Evolutionary conservation across 2,329 filamentous ascomycete species (phyloP), one percentile per base, ranked within the genome.

Genomic region (Trichoderma koningiopsis): DNA sequence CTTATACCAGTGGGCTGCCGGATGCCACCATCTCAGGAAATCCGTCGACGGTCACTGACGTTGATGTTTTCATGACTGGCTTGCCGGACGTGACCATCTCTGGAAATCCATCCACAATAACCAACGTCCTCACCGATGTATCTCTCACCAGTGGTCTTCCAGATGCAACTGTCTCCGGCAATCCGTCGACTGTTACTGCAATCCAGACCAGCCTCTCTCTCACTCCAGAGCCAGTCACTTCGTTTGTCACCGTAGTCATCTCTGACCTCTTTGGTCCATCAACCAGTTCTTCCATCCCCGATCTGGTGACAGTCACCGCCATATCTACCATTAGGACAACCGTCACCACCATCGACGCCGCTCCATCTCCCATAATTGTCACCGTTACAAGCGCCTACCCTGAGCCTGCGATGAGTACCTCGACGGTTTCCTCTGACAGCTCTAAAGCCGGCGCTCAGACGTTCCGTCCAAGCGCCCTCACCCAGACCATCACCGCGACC

Each of bases 21-120:
- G 78, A 79, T 68, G 78, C 74, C 49, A 78, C 76, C 27, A 72
- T 81, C 37, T 73, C 78, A 16, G 78, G 75, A 4, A 73, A 74
- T 43, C 75, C 78, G 2, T 74, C 71, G 1, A 81, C 79, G 6
- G 72, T 79, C 40, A 80, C 77, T 14, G 65, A 76, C 31, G 31
- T 75, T 33, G 74, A 74, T 29, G 72, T 72, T 58, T 76, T 72
- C 13, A 40, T 76, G 59, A 77, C 75, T 8, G 74, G 72, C 16
- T 69, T 73, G 4, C 72, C 74, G 4, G 76, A 76, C 35, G 74
- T 72, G 57, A 78, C 76, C 16, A 70, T 77, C 62, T 73, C 75
- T 16, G 77, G 75, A 7, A 74, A 71, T 14, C 75, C 77, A 2
- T 59, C 71, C 2, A 80, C 77, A 4, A 69, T 77, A 37, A 80